Base-by-base conservation (phyloP, 306 rosid species). In the Heteromeles arbutifolia region DNA sequence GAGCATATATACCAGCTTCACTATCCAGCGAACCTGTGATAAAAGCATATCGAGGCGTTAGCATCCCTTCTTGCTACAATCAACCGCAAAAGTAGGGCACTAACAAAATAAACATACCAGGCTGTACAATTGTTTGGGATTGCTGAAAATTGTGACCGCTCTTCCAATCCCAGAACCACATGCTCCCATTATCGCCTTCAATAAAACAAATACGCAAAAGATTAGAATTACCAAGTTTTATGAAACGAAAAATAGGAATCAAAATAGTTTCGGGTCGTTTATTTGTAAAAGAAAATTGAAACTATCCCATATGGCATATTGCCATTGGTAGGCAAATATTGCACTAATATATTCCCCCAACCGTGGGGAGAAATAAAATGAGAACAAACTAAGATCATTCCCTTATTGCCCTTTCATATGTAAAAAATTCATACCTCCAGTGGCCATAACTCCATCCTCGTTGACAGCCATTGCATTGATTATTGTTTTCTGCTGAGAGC, bases 121-220 rank as follows among this genome's bases (percentile, higher is more conserved):
- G 97, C 67, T 95, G 99, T 31, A 95, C 99, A 67, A 95, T 92
- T 73, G 97, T 92, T 86, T 95, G 99, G 17, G 93, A 31, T 84
- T 95, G 99, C 83, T 95, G 99, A 67, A 84, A 95, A 85, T 92
- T 95, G 82, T 95, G 97, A 66, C 99, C 97, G 56, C 99, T 95
- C 87, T 89, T 91, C 99, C 99, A 95, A 67, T 92, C 99, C 99
- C 99, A 95, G 81, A 95, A 95, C 99, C 99, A 95, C 78, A 95
- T 3, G 76, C 99, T 95, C 75, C 99, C 99, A 26, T 95, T 95
- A 88, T 95, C 99, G 81, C 99, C 99, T 95, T 70, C 65, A 83
- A 71, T 66, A 28, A 57, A 63, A 61, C 9, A 21, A 73, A 70
- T 15, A 0, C 13, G 67, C 48, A 43, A 31, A 61, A 69, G 14